Percentiles rank a stretch among this genome's conserved stretches.
Conservation (phyloP, 202 grass and related monocot genomes). For the Panicum virgatum region DNA sequence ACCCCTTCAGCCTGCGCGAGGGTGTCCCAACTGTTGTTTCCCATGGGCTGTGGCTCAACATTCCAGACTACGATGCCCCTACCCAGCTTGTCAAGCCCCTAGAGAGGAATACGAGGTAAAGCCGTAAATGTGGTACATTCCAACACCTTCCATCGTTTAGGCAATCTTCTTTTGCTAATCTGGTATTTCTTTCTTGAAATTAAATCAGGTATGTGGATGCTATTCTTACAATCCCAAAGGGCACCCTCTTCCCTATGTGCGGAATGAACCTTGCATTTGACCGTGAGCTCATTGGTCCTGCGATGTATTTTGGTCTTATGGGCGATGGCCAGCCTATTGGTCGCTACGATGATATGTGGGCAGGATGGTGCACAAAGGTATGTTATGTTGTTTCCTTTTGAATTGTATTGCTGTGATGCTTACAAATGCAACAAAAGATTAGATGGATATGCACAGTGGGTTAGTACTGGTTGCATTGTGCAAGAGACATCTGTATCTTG, state of each 20-base stretch:
- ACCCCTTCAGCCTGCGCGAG: constrained; percentile 85
- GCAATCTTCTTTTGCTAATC: neutral
- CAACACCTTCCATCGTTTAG: neutral
- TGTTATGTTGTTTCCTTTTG: neutral
- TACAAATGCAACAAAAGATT: too few species aligned
- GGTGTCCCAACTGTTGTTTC: constrained; percentile 75
- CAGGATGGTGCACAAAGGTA: constrained; percentile 88
- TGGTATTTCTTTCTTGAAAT: constrained; percentile 22
- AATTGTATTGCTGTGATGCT: too few species aligned
- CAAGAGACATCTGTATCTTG: too few species aligned
- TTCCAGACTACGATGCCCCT: constrained; percentile 89
- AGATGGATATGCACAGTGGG: too few species aligned
- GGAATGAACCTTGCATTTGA: constrained; percentile 93
- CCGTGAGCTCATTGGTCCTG: constrained; percentile 89
- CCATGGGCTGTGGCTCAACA: constrained; percentile 87
- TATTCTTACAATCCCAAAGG: constrained; percentile 78
- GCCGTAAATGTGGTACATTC: constrained; percentile 37
- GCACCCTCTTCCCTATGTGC: constrained; percentile 90
- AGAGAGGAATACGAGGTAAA: constrained; percentile 74
- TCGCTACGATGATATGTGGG: constrained; percentile 94
- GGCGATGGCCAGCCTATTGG: constrained; percentile 90
- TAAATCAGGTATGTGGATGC: constrained; percentile 82
- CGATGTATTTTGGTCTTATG: constrained; percentile 94
- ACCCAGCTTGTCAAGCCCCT: constrained; percentile 84
- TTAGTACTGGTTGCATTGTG: too few species aligned